Evolutionary conservation across 805 yeast genomes (phyloP).

Genomic region (Starmerella potacharoeniae): DNA sequence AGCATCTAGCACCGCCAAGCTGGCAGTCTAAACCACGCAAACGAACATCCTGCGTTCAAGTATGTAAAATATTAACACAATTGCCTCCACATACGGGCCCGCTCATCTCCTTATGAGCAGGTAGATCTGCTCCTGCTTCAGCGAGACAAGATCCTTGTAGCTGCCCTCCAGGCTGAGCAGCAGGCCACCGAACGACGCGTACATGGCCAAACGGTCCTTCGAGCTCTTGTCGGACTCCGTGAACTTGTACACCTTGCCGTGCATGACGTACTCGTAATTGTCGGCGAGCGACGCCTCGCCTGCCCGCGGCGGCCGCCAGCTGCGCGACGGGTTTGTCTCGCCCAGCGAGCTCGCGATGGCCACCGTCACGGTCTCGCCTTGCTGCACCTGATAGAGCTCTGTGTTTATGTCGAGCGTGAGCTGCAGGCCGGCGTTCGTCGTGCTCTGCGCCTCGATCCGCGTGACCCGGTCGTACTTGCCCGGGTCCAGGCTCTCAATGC

Average conservation of each 20-base stretch:
- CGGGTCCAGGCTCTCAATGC: conserved; percentile 68
- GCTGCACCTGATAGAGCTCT: conserved; percentile 76
- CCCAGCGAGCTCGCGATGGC: conserved; percentile 71
- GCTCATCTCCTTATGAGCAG: conserved; percentile 65
- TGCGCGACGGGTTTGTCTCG: conserved; percentile 40
- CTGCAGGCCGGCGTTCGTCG: conserved; percentile 67
- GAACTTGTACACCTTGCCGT: conserved; percentile 93
- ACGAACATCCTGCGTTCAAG: too few species aligned
- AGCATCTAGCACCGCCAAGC: too few species aligned
- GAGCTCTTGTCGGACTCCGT: conserved; percentile 53
- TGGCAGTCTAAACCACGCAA: too few species aligned
- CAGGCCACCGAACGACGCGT: conserved; percentile 91
- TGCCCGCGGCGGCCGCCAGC: conserved; percentile 76
- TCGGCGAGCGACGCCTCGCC: conserved; percentile 83
- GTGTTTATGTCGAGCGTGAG: conserved; percentile 82
- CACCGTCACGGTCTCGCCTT: conserved; percentile 68
- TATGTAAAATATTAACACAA: too few species aligned
- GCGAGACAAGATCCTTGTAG: conserved; percentile 72
- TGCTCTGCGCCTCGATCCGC: conserved; percentile 78
- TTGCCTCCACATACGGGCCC: too few species aligned
- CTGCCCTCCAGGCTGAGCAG: conserved; percentile 90
- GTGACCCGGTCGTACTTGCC: conserved; percentile 88
- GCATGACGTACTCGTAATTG: conserved; percentile 96
- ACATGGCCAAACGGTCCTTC: conserved; percentile 58
- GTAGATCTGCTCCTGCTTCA: conserved; percentile 91